Evolutionary conservation across 1,284 basidiomycete species (phyloP).

Genomic region (Kwoniella shivajii): DNA sequence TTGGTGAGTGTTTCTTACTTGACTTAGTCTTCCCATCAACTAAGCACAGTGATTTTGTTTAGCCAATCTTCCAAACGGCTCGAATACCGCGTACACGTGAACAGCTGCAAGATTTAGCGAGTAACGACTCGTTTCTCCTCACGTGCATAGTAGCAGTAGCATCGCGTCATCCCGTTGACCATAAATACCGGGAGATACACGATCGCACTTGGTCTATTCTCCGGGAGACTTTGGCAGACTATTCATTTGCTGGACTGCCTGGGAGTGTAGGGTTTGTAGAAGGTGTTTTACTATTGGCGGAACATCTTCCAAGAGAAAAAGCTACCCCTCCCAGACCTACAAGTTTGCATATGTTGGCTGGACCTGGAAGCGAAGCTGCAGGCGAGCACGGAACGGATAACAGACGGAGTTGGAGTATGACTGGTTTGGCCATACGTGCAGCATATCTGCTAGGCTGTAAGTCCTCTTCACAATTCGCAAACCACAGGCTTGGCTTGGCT

Average conservation of each 20-base stretch:
- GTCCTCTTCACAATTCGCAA: constrained; percentile 9
- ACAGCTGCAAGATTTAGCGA: constrained; percentile 44
- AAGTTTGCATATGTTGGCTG: constrained; percentile 28
- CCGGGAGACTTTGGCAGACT: constrained; percentile 46
- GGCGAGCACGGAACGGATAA: constrained; percentile 52
- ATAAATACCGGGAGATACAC: constrained; percentile 37
- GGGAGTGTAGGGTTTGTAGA: constrained; percentile 55
- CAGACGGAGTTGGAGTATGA: constrained; percentile 53
- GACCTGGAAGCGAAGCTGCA: constrained; percentile 24
- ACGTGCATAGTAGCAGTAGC: constrained; percentile 52
- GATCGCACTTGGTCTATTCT: constrained; percentile 42
- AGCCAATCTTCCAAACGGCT: constrained; percentile 52
- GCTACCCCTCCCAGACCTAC: constrained; percentile 5
- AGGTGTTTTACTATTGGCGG: constrained; percentile 53
- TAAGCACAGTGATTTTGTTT: background rate
- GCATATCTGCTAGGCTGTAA: constrained; percentile 51
- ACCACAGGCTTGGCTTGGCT: background rate
- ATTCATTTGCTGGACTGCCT: constrained; percentile 49
- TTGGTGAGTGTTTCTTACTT: constrained; percentile 35
- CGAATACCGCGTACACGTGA: constrained; percentile 49
- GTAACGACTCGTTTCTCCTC: constrained; percentile 51
- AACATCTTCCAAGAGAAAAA: constrained; percentile 43
- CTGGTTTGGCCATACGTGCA: constrained; percentile 52
- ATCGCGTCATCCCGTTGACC: constrained; percentile 44
- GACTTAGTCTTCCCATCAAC: background rate